Evolutionary conservation across 352 stramenopile species (phyloP).

Genomic region (Aphanomyces cochlioides): DNA sequence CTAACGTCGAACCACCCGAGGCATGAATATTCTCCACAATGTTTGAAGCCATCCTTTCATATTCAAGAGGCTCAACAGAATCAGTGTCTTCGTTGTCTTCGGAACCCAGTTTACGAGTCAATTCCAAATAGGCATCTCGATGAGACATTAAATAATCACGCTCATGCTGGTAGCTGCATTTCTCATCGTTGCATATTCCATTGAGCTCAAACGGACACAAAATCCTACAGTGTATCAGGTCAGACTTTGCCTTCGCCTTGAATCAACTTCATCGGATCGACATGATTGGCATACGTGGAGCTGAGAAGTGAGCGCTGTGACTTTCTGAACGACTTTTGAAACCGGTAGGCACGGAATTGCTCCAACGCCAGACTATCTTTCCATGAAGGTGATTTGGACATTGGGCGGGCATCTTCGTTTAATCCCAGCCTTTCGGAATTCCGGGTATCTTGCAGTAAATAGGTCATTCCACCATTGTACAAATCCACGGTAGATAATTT

Average conservation of each 20-base stretch:
- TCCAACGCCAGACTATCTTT: too few relatives aligned
- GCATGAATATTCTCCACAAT: constrained; percentile 1
- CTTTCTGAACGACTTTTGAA: constrained; percentile 1
- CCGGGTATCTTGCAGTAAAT: too few relatives aligned
- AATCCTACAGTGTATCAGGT: not conserved
- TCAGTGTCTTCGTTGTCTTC: not conserved
- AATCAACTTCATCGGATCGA: constrained; percentile 27
- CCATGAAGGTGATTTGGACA: too few relatives aligned
- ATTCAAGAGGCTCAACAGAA: not conserved
- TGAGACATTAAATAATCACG: constrained; percentile 19
- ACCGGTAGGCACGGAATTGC: constrained; percentile 13
- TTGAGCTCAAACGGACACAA: constrained; percentile 27
- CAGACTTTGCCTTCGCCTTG: too few relatives aligned
- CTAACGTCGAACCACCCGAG: not conserved
- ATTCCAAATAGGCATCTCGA: not conserved
- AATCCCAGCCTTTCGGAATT: too few relatives aligned
- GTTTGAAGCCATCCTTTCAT: not conserved
- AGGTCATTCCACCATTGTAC: not conserved
- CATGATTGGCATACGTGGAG: constrained; percentile 4
- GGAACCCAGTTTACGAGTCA: not conserved
- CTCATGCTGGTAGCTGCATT: constrained; percentile 29
- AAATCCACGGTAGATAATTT: not conserved
- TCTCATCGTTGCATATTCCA: constrained; percentile 27
- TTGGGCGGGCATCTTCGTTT: not conserved
- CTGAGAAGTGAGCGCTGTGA: constrained; percentile 13